phyloP scores from a whole-genome alignment of 164 flowering plant genomes.

The Sextonia rubra region DNA sequence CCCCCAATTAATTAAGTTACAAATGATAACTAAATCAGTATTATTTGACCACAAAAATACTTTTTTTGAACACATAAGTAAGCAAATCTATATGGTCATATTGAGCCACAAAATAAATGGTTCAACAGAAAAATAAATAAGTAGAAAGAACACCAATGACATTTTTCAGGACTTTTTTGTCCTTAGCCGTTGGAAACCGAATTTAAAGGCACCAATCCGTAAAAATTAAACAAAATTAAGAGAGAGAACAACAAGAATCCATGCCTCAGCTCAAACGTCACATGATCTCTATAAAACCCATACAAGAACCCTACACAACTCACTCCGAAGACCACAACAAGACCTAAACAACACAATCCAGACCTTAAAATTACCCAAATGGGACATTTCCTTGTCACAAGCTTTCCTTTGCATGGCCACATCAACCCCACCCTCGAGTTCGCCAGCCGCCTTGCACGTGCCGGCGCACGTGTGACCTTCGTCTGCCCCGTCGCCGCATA shows the following conservation, averaged over 20 bases:
- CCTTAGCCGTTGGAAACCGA: not conserved
- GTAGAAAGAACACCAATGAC: too few species aligned
- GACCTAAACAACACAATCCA: not conserved
- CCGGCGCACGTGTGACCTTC: conserved; percentile 42
- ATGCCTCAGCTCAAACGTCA: not conserved
- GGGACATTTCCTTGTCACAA: conserved; percentile 33
- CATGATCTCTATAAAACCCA: not conserved
- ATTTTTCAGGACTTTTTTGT: too few species aligned
- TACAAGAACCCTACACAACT: too few species aligned
- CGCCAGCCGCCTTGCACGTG: conserved; percentile 31
- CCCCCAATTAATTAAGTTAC: too few species aligned
- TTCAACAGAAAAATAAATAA: too few species aligned
- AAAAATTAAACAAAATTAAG: too few species aligned
- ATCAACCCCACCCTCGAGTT: conserved; percentile 54
- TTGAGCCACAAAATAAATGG: too few species aligned
- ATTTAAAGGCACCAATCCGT: not conserved
- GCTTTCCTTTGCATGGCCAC: conserved; percentile 44
- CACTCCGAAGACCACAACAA: too few species aligned
- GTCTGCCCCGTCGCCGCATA: conserved; percentile 24
- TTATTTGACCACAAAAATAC: too few species aligned
- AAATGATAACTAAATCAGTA: too few species aligned
- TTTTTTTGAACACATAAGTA: too few species aligned
- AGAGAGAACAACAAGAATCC: not conserved
- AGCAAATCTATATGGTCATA: too few species aligned
- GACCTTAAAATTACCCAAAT: not conserved